phyloP scores from a whole-genome alignment of 495 filamentous ascomycete genomes.

The Thermochaetoides thermophila region DNA sequence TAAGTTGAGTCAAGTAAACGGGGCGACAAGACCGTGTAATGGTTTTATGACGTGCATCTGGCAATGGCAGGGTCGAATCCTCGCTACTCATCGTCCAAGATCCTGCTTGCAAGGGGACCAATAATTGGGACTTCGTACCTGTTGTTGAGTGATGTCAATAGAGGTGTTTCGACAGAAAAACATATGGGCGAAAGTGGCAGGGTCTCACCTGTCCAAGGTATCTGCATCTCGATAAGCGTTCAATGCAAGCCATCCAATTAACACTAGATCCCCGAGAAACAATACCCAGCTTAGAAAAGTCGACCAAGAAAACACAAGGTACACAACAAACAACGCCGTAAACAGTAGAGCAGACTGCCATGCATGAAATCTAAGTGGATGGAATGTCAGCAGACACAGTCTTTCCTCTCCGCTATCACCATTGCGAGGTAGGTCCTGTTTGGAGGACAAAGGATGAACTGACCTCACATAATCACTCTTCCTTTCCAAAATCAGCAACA shows the following conservation, averaged over 20 bases:
- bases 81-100: constrained; percentile 79
- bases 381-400: constrained; percentile 1
- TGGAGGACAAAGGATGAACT: constrained; percentile 13
- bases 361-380: constrained; percentile 61
- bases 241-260: constrained; percentile 65
- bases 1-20: too few relatives aligned
- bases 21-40: too few relatives aligned
- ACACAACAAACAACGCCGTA: constrained; percentile 67
- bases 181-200: background rate
- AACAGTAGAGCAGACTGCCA: constrained; percentile 91
- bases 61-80: too few relatives aligned
- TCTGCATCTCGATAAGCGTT: constrained; percentile 82
- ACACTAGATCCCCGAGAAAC: constrained; percentile 52
- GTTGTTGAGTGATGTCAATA: constrained; percentile 6
- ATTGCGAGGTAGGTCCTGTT: background rate
- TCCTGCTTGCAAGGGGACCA: constrained; percentile 68
- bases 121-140: constrained; percentile 81
- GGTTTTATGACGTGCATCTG: too few relatives aligned
- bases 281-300: constrained; percentile 72
- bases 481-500: constrained; percentile 73
- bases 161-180: too few relatives aligned
- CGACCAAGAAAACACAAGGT: constrained; percentile 76
- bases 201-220: constrained; percentile 60
- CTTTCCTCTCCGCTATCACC: background rate
- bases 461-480: constrained; percentile 95